Conservation (phyloP, 331 rosid species). For the Telfairia occidentalis region DNA sequence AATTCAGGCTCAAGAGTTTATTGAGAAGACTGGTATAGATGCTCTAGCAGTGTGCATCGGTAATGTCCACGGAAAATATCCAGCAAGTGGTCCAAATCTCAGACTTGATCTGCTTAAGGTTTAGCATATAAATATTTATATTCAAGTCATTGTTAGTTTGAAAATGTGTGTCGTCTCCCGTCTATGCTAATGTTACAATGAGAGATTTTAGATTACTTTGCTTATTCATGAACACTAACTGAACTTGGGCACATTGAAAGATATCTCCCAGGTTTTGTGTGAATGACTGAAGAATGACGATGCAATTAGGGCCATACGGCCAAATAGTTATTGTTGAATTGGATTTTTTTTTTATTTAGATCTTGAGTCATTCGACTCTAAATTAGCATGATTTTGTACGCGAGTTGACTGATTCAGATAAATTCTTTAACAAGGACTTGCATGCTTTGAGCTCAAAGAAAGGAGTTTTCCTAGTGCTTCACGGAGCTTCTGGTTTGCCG, state of each 20-base stretch:
- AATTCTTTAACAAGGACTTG: constrained; percentile 38
- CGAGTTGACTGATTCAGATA: constrained; percentile 21
- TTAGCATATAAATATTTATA: constrained; percentile 1
- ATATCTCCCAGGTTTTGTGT: background rate
- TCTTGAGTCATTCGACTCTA: background rate
- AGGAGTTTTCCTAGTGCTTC: constrained; percentile 72
- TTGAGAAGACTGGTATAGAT: constrained; percentile 75
- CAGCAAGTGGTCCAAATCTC: constrained; percentile 82
- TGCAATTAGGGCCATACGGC: background rate
- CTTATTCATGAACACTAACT: background rate
- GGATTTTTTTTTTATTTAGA: background rate
- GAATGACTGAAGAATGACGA: background rate
- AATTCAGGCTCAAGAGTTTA: constrained; percentile 83
- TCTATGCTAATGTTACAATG: background rate
- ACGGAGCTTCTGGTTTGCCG: constrained; percentile 86
- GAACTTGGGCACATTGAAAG: background rate
- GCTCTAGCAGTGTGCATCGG: constrained; percentile 97
- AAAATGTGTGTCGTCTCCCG: background rate
- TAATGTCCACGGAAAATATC: constrained; percentile 86
- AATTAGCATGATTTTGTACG: background rate
- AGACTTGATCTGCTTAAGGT: constrained; percentile 88
- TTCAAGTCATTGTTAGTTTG: background rate
- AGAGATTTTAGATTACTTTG: background rate
- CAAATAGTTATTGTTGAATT: background rate
- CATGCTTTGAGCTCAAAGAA: constrained; percentile 46